Conservation (phyloP, 371 early-diverging fungal species). For the Circinella minor region DNA sequence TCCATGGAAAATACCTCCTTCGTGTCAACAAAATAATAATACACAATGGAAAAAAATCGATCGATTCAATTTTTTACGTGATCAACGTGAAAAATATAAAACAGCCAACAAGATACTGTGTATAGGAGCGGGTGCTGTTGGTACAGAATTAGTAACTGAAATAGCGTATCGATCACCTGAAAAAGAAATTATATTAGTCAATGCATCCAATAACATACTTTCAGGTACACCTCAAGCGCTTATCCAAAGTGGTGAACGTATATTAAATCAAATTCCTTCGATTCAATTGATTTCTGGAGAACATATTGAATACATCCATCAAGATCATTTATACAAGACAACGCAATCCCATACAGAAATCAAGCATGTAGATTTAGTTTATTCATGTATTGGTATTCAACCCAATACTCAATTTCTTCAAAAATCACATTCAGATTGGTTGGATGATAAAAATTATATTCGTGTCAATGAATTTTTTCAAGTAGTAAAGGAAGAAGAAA, state of each 20-base stretch:
- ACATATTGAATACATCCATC: slow-evolving; percentile 18
- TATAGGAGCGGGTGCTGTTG: slow-evolving; percentile 63
- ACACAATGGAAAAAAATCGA: slow-evolving; percentile 12
- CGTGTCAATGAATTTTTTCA: slow-evolving; percentile 29
- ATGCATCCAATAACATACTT: slow-evolving; percentile 24
- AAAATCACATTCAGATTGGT: slow-evolving; percentile 23
- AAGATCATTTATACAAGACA: slow-evolving; percentile 27
- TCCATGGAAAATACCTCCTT: slow-evolving; percentile 35
- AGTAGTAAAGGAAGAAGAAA: slow-evolving; percentile 10
- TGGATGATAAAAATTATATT: slow-evolving; percentile 34
- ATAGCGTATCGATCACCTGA: slow-evolving; percentile 44
- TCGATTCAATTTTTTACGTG: slow-evolving; percentile 24
- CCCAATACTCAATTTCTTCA: slow-evolving; percentile 37
- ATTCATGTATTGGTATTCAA: slow-evolving; percentile 33
- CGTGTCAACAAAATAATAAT: background rate
- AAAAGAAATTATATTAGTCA: slow-evolving; percentile 50
- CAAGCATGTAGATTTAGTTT: slow-evolving; percentile 29
- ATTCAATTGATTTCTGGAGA: slow-evolving; percentile 29
- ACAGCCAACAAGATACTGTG: slow-evolving; percentile 45
- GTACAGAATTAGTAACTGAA: slow-evolving; percentile 56
- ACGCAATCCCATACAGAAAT: slow-evolving; percentile 29
- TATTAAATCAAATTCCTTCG: slow-evolving; percentile 17
- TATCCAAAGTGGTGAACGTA: slow-evolving; percentile 26
- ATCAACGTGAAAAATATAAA: slow-evolving; percentile 34
- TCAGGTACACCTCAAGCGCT: slow-evolving; percentile 25